Percentiles rank a stretch among this genome's conserved stretches.
Conservation (phyloP, 371 early-diverging fungal genomes). For the Mortierella sp. region DNA sequence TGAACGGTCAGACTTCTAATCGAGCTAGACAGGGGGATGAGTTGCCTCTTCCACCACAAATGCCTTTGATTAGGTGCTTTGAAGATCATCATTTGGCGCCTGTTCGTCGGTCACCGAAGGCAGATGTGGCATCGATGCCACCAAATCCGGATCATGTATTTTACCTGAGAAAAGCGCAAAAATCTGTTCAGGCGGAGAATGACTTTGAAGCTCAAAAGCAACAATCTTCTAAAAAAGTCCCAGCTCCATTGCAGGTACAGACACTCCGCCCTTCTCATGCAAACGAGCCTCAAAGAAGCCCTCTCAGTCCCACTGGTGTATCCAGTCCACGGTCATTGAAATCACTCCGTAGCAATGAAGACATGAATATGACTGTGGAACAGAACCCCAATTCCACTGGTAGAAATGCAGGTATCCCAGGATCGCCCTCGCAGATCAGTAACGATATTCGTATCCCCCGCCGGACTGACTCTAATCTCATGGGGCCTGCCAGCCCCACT, state of each 20-base stretch:
- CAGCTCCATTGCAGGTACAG: conserved; percentile 40
- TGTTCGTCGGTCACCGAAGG: conserved; percentile 51
- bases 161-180: conserved; percentile 38
- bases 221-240: conserved; percentile 17
- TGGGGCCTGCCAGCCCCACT: conserved; percentile 36
- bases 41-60: conserved; percentile 32
- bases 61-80: conserved; percentile 30
- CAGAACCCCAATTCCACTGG: conserved; percentile 4
- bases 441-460: conserved; percentile 40
- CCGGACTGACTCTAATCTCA: conserved; percentile 29
- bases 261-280: conserved; percentile 17
- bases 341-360: conserved; percentile 32
- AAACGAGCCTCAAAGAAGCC: conserved; percentile 26
- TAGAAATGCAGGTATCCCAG: conserved; percentile 1
- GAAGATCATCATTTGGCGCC: conserved; percentile 48
- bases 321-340: conserved; percentile 35
- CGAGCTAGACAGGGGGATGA: conserved; percentile 44
- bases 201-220: conserved; percentile 23
- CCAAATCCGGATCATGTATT: conserved; percentile 41
- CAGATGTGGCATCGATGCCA: conserved; percentile 54
- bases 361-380: conserved; percentile 8
- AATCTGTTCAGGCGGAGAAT: conserved; percentile 38
- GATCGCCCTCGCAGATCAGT: conserved; percentile 16
- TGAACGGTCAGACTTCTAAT: conserved; percentile 25
- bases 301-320: conserved; percentile 31